phyloP scores from a whole-genome alignment of 2,329 filamentous ascomycete genomes.

The Pseudocercospora eumusae region DNA sequence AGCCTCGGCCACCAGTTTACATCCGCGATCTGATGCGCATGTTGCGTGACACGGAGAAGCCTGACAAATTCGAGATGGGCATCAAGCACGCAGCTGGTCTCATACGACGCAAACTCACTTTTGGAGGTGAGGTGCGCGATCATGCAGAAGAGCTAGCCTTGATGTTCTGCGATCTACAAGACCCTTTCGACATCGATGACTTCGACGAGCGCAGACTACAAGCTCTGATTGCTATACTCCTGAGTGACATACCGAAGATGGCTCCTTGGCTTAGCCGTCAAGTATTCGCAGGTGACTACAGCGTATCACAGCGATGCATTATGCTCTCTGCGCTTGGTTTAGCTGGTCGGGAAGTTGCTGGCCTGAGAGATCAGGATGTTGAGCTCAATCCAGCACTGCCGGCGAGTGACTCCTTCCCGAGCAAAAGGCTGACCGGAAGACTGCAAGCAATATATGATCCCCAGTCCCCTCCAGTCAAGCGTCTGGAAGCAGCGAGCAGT shows the following conservation, averaged over 20 bases:
- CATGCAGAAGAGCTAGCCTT: slow-evolving; percentile 80
- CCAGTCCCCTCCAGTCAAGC: slow-evolving; percentile 44
- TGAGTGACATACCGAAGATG: slow-evolving; percentile 74
- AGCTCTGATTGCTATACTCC: slow-evolving; percentile 76
- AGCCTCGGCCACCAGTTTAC: slow-evolving; percentile 83
- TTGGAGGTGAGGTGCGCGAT: slow-evolving; percentile 83
- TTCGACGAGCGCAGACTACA: slow-evolving; percentile 77
- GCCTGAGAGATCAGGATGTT: slow-evolving; percentile 60
- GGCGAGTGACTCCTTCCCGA: slow-evolving; percentile 63
- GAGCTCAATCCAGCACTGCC: slow-evolving; percentile 44
- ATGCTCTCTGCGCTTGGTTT: slow-evolving; percentile 81
- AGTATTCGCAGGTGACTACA: slow-evolving; percentile 92
- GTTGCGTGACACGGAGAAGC: slow-evolving; percentile 77
- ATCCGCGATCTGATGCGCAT: slow-evolving; percentile 80
- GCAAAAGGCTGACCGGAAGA: slow-evolving; percentile 72
- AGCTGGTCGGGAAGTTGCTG: slow-evolving; percentile 79
- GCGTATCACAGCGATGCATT: slow-evolving; percentile 76
- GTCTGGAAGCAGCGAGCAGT: slow-evolving; percentile 68
- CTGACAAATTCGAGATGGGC: slow-evolving; percentile 80
- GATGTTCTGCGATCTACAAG: slow-evolving; percentile 75
- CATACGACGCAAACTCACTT: slow-evolving; percentile 84
- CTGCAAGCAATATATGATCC: slow-evolving; percentile 69
- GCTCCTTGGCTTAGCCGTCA: slow-evolving; percentile 80
- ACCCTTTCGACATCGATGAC: slow-evolving; percentile 77
- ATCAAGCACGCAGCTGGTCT: slow-evolving; percentile 74